Evolutionary conservation across 192 early-diverging fungal genomes (phyloP), one percentile per base, ranked within the genome.

Genomic region (Neocallimastix lanati): DNA sequence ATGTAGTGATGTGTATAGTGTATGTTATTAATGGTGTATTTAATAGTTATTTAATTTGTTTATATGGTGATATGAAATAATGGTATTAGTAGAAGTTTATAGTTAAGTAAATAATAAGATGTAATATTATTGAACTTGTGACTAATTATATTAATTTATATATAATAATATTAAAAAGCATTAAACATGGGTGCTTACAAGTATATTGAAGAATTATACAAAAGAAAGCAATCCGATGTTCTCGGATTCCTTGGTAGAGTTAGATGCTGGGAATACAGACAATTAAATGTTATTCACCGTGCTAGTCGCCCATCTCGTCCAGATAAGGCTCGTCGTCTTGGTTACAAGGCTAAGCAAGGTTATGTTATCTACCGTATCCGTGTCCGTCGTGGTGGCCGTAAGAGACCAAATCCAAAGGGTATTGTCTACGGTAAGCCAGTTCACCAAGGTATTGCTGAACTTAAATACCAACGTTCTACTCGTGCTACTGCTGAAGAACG

Each of bases 301-400:
- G 97, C 96, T 76, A 96, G 96, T 80, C 95, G 96, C 84, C 95
- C 97, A 78, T 96, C 96, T 82, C 96, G 96, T 85, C 96, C 96
- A 80, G 95, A 98, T 86, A 98, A 98, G 92, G 97, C 97, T 76
- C 95, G 97, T 88, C 95, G 97, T 87, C 89, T 99, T 77, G 97
- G 97, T 81, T 99, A 99, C 95, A 99, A 99, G 91, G 97, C 97
- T 90, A 99, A 99, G 92, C 97, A 98, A 89, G 97, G 97, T 84
- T 99, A 93, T 86, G 95, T 99, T 81, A 92, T 99, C 89, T 99
- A 99, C 93, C 93, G 96, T 84, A 91, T 99, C 85, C 96, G 97
- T 86, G 95, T 99, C 80, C 95, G 97, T 85, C 95, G 97, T 88
- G 97, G 97, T 90, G 91, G 92, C 88, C 96, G 97, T 88, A 99